Conservation (phyloP, 495 filamentous ascomycete species). For the Penicillium goetzii region DNA sequence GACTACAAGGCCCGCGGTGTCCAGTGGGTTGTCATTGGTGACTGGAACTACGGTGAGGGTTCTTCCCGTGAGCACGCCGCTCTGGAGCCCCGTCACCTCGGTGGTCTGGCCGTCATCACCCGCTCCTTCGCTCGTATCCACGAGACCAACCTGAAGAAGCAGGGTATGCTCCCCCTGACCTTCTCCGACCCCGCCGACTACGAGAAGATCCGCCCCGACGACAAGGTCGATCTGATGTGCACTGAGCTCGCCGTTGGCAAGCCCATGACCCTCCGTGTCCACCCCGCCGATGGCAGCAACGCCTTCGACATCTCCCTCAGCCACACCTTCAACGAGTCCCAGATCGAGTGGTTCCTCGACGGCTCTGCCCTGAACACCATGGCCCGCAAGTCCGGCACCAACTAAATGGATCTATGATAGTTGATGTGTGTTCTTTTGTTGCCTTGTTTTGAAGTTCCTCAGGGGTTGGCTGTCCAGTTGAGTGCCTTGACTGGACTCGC, state of each 20-base stretch:
- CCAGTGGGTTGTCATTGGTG: constrained; percentile 97
- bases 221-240: constrained; percentile 87
- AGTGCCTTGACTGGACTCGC: neutral
- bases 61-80: constrained; percentile 97
- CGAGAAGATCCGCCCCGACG: constrained; percentile 91
- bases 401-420: constrained; percentile 43
- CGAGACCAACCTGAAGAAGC: constrained; percentile 99
- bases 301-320: constrained; percentile 79
- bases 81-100: constrained; percentile 95
- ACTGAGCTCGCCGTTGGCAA: constrained; percentile 92
- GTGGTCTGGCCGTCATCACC: constrained; percentile 95
- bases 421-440: constrained; percentile 3
- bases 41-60: constrained; percentile 99
- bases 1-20: constrained; percentile 98
- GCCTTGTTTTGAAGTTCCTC: constrained; percentile 5
- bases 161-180: constrained; percentile 98
- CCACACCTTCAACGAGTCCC: constrained; percentile 96
- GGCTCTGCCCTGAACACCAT: constrained; percentile 97
- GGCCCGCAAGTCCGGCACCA: constrained; percentile 66
- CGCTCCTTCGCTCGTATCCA: constrained; percentile 98
- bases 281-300: constrained; percentile 78
- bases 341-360: constrained; percentile 98
- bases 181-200: constrained; percentile 96
- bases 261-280: constrained; percentile 88
- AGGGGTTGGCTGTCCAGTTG: constrained; percentile 11